These are phyloP conservation scores for Penicillium herquei DNA, from an alignment of 495 filamentous ascomycete genomes.

Conservation along the genomic window DNA sequence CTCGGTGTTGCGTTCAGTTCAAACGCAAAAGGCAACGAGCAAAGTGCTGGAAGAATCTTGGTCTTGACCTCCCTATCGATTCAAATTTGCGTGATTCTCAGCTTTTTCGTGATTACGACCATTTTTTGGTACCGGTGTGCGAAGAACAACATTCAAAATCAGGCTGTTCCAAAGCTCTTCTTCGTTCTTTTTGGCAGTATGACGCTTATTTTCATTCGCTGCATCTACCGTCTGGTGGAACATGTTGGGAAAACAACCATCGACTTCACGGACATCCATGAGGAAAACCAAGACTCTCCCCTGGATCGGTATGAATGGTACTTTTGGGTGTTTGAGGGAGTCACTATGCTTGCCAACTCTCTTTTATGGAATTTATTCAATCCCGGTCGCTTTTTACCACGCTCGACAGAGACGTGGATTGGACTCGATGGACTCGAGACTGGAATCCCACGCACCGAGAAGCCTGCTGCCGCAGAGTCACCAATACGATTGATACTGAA, in stretches of 20 bases:
- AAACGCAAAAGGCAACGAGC: constrained; percentile 43
- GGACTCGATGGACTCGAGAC: constrained; percentile 50
- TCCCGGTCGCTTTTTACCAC: constrained; percentile 54
- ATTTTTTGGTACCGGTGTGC: constrained; percentile 55
- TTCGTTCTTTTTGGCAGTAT: constrained; percentile 56
- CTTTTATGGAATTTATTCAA: constrained; percentile 53
- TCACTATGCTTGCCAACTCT: constrained; percentile 55
- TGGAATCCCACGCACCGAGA: constrained; percentile 26
- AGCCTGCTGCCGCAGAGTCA: constrained; percentile 34
- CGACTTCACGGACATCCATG: constrained; percentile 6
- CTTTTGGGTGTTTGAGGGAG: constrained; percentile 63
- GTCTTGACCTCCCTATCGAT: constrained; percentile 57
- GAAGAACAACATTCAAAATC: constrained; percentile 40
- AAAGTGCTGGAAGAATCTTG: constrained; percentile 48
- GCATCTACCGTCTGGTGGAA: constrained; percentile 60
- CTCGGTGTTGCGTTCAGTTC: constrained; percentile 54
- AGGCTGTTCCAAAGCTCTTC: constrained; percentile 49
- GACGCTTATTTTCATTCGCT: constrained; percentile 50
- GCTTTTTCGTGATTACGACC: constrained; percentile 52
- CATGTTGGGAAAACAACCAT: constrained; percentile 41
- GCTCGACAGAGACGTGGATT: constrained; percentile 52
- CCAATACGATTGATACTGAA: not conserved
- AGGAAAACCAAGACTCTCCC: constrained; percentile 35
- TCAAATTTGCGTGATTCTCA: constrained; percentile 53
- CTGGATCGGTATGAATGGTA: constrained; percentile 61